Base-by-base conservation (phyloP, 805 yeast genomes). In the Wickerhamomyces ciferrii region DNA sequence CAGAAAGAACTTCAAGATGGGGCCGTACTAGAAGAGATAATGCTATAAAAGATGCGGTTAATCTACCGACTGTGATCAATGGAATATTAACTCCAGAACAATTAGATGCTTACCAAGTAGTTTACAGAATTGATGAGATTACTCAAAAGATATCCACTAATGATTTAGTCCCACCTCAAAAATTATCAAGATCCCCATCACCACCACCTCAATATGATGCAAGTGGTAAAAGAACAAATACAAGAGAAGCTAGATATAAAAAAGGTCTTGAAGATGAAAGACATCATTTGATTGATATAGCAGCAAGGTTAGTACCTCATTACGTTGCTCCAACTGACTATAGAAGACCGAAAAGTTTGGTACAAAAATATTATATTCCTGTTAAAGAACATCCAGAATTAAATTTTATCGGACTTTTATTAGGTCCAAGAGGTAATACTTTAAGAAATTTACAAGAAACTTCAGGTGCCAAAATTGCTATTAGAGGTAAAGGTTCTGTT, bases 341-440 rank as follows among this genome's bases (percentile, higher is more conserved):
- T 64, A 69, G 74, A 51, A 72, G 82, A 48, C 87, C 87, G 34
- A 83, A 85, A 9, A 83, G 79, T 54, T 81, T 89, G 6, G 74
- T 76, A 41, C 96, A 91, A 55, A 94, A 91, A 67, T 74, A 88
- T 43, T 91, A 79, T 61, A 77, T 94, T 14, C 98, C 98, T 1
- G 87, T 80, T 3, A 76, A 81, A 36, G 92, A 88, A 49, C 84
- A 89, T 67, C 97, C 98, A 0, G 92, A 85, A 43, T 84, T 94
- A 55, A 94, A 94, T 66, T 92, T 92, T 61, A 87, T 94, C 44
- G 99, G 99, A 0, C 72, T 86, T 44, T 67, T 94, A 19, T 66
- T 94, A 43, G 99, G 99, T 0, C 99, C 99, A 29, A 82, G 99
- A 71, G 99, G 98, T 21, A 84, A 86, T 56, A 92, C 97, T 0